Evolutionary conservation across 78 protist genomes (phyloP), one percentile per base, ranked within the genome.

Genomic region (Dictyostelium firmibasis): DNA sequence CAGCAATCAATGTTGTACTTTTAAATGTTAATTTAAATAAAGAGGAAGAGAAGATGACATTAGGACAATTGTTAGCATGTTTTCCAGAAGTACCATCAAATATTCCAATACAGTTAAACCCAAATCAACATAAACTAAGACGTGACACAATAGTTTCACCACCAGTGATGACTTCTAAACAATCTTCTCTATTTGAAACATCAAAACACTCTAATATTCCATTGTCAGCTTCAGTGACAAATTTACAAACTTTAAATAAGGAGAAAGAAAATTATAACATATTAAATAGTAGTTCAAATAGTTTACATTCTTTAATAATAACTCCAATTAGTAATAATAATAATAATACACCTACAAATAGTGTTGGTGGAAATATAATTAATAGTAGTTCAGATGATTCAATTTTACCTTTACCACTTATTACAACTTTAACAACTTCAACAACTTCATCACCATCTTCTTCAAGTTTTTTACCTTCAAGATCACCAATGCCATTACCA

Each of bases 11-110:
- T 79, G 64, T 23, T 20, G 31, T 27, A 44, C 33, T 44, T 11
- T 38, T 44, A 31, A 44, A 18, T 36, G 38, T 25, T 11, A 18
- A 38, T 44, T 23, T 38, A 4, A 35, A 25, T 60, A 35, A 60
- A 33, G 86, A 82, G 29, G 86, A 82, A 20, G 75, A 57, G 13
- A 31, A 57, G 33, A 86, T 86, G 92, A 77, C 81, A n/a, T 27
- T 86, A 23, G 35, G 57, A 20, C 92, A 86, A 57, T 31, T 86
- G 1, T 62, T 86, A 11, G 75, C 85, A 38, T 86, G 92, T 77
- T 86, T 86, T 77, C 92, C 92, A 57, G 85, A 86, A 4, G 78
- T 83, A 76, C 92, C 92, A 2, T 53, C 92, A 2, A 36, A 43
- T 35, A 75, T 85, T 10, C 85, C 92, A 38, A 57, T 31, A 3